phyloP scores from a whole-genome alignment of 352 stramenopile genomes.

The Blastocystis sp. region DNA sequence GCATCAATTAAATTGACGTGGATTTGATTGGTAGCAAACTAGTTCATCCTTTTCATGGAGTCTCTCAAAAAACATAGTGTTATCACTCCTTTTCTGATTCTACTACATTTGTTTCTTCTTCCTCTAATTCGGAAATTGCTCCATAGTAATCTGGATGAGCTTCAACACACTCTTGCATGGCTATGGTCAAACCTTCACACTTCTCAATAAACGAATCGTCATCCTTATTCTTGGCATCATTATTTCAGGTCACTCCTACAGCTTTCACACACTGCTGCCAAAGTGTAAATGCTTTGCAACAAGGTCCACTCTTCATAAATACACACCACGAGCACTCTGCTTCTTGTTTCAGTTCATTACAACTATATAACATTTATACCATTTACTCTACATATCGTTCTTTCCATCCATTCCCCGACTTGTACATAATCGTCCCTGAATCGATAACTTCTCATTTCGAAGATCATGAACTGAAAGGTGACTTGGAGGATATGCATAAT shows the following conservation, averaged over 20 bases:
- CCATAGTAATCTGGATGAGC: slow-evolving; percentile 82
- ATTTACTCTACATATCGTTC: slow-evolving; percentile 37
- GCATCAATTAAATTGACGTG: not conserved
- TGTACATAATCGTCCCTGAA: slow-evolving; percentile 51
- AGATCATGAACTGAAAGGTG: slow-evolving; percentile 46
- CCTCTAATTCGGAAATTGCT: slow-evolving; percentile 75
- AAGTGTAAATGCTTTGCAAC: slow-evolving; percentile 77
- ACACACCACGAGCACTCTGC: slow-evolving; percentile 83
- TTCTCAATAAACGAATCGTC: slow-evolving; percentile 79
- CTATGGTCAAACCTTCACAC: slow-evolving; percentile 77
- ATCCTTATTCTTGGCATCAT: slow-evolving; percentile 9
- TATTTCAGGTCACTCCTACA: slow-evolving; percentile 60
- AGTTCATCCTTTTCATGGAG: not conserved
- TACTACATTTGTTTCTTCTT: not conserved
- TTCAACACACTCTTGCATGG: slow-evolving; percentile 80
- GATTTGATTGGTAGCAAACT: not conserved
- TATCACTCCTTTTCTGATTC: not conserved
- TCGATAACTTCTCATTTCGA: slow-evolving; percentile 8
- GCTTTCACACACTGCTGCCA: slow-evolving; percentile 80
- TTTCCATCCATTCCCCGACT: slow-evolving; percentile 62
- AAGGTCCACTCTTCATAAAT: slow-evolving; percentile 84
- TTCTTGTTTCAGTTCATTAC: slow-evolving; percentile 72
- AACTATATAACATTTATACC: slow-evolving; percentile 2
- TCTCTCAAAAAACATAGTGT: not conserved
- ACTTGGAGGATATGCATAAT: slow-evolving; percentile 21